Evolutionary conservation across 2,329 filamentous ascomycete species (phyloP), one percentile per base, ranked within the genome.

Genomic region (Pseudogymnoascus sp.): DNA sequence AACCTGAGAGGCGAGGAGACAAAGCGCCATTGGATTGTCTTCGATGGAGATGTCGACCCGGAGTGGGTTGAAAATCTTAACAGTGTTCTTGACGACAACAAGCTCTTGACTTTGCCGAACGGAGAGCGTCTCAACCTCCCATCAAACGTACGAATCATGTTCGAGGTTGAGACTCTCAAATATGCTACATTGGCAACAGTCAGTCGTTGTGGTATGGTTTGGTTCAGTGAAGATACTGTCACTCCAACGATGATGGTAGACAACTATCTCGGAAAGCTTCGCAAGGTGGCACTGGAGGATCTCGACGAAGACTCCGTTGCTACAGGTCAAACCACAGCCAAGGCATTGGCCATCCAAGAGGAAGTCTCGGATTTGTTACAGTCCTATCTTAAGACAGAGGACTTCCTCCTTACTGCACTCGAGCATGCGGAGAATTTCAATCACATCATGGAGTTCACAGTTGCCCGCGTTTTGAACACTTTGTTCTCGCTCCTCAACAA

Each of bases 31-130:
- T 99, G 95, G 95, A 98, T 99, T 70, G 90, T 99, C 4, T 99
- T 99, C 71, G 95, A 99, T 75, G 96, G 95, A 66, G 95, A 99
- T 75, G 95, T 99, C 66, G 95, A 99, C 75, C 95, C 95, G 0
- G 96, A 98, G 76, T 99, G 95, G 95, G 95, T 99, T 68, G 95
- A 99, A 75, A 99, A 99, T 75, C 80, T 99, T 82, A 99, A 99
- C 86, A 96, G 91, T 82, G 96, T 99, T 63, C 85, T 99, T 43
- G 95, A 99, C 72, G 95, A 99, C 78, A 99, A 99, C 81, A 99
- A 98, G 76, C 82, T 99, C 43, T 84, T 99, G 33, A 99, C 95
- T 0, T 79, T 99, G 68, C 96, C 95, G 28, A 99, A 99, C 70
- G 95, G 95, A 77, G 95, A 99, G 78, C 93, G 95, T 81, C 87